Percentiles rank a stretch among this genome's conserved stretches.
These are phyloP conservation scores for Sordariomycetes sp. DNA, from an alignment of 2,329 filamentous ascomycete species.

Conservation along the genomic window DNA sequence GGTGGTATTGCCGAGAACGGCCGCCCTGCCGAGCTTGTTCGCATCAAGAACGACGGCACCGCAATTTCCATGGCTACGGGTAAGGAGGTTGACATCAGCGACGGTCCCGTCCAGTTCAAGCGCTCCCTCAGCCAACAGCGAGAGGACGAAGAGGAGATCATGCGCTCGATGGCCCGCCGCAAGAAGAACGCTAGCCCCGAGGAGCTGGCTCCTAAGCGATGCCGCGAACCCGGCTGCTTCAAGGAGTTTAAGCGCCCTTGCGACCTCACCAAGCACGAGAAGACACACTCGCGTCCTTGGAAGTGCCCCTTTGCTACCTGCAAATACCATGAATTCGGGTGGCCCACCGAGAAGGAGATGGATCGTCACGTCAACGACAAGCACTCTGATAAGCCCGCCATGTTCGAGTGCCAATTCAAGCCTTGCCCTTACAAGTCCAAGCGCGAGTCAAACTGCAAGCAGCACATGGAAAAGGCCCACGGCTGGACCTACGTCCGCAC, in stretches of 20 bases:
- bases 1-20: conserved; percentile 78
- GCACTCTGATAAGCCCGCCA: conserved; percentile 69
- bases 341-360: conserved; percentile 96
- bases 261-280: conserved; percentile 95
- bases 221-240: conserved; percentile 65
- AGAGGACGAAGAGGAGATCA: conserved; percentile 72
- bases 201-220: conserved; percentile 72
- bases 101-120: conserved; percentile 47
- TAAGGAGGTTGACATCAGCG: conserved; percentile 47
- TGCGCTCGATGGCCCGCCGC: conserved; percentile 88
- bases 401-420: conserved; percentile 75
- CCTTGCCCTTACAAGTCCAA: conserved; percentile 92
- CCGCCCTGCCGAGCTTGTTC: conserved; percentile 73
- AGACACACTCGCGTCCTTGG: conserved; percentile 93
- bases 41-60: conserved; percentile 71
- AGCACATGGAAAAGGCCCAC: conserved; percentile 97
- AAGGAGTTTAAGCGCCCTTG: conserved; percentile 97
- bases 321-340: conserved; percentile 85
- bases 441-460: conserved; percentile 93
- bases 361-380: conserved; percentile 96
- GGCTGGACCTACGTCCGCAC: conserved; percentile 85
- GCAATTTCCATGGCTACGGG: conserved; percentile 69
- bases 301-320: conserved; percentile 78
- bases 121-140: conserved; percentile 59
- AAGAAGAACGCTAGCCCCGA: conserved; percentile 88